A percentile compares a stretch with the other conserved stretches of the same genome.
phyloP scores from a whole-genome alignment of 306 rosid species.

The Gynostemma pentaphyllum region DNA sequence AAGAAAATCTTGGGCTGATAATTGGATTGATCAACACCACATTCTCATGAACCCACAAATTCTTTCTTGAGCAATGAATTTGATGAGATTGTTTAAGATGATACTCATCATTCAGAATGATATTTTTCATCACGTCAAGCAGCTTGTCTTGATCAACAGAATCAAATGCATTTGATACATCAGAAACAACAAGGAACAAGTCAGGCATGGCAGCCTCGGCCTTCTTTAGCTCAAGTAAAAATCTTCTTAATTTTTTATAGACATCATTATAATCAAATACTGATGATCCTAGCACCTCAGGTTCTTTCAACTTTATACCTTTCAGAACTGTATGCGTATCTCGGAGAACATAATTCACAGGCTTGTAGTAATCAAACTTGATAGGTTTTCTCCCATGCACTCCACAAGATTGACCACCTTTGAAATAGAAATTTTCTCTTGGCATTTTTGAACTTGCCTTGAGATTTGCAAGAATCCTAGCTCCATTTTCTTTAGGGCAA shows the following conservation, averaged over 20 bases:
- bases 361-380: constrained; percentile 27
- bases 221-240: constrained; percentile 36
- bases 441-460: constrained; percentile 56
- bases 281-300: constrained; percentile 71
- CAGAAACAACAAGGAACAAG: constrained; percentile 57
- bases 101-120: constrained; percentile 37
- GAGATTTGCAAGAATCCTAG: constrained; percentile 80
- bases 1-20: constrained; percentile 20
- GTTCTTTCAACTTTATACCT: constrained; percentile 45
- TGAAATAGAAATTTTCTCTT: constrained; percentile 9
- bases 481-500: constrained; percentile 69
- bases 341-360: constrained; percentile 64
- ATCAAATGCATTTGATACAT: constrained; percentile 81
- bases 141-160: constrained; percentile 67
- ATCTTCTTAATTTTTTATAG: constrained; percentile 52
- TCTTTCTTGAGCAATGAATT: constrained; percentile 44
- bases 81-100: constrained; percentile 38
- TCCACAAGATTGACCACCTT: constrained; percentile 20
- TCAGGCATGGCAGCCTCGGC: constrained; percentile 25
- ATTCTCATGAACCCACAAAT: constrained; percentile 53
- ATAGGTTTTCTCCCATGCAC: constrained; percentile 7
- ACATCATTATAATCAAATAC: constrained; percentile 85
- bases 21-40: constrained; percentile 24
- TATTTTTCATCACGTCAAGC: constrained; percentile 41
- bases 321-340: constrained; percentile 57